Base-by-base conservation (phyloP, 2,329 filamentous ascomycete genomes). In the Ceratocystis diversiconidia region DNA sequence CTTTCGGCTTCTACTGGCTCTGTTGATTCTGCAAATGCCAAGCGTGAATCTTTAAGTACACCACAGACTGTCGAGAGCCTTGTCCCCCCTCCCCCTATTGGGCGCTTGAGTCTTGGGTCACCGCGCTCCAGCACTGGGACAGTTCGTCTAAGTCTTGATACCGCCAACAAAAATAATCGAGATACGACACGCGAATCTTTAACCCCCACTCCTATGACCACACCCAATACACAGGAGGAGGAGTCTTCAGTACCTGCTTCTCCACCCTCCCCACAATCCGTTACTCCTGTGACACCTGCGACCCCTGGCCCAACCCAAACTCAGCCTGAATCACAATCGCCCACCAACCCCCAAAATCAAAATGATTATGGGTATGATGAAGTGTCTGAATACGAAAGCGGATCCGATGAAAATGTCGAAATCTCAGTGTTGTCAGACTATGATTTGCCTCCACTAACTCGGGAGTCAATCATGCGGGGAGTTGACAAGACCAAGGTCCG, bases 401-500 rank as follows among this genome's bases (percentile, higher is more conserved):
- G 63, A 17, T 67, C 66, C n/a, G 62, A 67, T 57, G 66, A 67
- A 44, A 67, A 67, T 41, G 84, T 82, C 59, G 84, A 88, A 65
- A 74, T 86, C 70, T 81, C 82, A 64, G 76, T 80, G 10, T 74
- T 86, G 66, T 79, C 82, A 68, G 82, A 86, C 66, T 87, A 87
- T 70, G 80, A 87, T 69, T 76, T 87, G 15, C 89, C 85, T 19
- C 81, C 88, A 10, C 95, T 97, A 72, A 96, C 92, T 7, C 85
- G 92, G 46, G 94, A 97, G 73, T 96, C 92, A 0, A 97, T 97
- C 70, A 79, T 97, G 71, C 86, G 89, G 64, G 90, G 92, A 68
- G 87, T 96, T 65, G 90, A 94, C 73, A 89, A 81, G 60, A 81
- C 79, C 70, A 76, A 79, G 68, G 70, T 75, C 61, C 78, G 82